Percentiles rank a stretch among this genome's conserved stretches.
phyloP scores from a whole-genome alignment of 441 rosid genomes.

The Biscutella auriculata region DNA sequence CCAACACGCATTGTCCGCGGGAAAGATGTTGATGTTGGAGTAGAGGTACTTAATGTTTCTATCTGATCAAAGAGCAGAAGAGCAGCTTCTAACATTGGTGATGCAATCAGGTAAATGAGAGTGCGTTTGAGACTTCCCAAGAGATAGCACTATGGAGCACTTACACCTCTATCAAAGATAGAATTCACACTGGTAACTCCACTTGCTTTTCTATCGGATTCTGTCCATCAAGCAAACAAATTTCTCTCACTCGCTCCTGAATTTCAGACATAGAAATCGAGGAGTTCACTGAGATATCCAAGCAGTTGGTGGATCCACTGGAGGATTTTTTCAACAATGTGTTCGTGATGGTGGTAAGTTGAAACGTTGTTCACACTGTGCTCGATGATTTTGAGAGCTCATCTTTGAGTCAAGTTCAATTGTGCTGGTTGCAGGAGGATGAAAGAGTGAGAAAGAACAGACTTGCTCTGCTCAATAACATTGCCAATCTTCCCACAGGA shows the following conservation, averaged over 20 bases:
- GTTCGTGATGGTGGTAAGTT: constrained; percentile 96
- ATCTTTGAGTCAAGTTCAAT: not conserved
- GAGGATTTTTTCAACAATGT: constrained; percentile 84
- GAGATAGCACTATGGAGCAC: constrained; percentile 67
- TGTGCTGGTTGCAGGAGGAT: constrained; percentile 50
- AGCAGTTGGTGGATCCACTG: constrained; percentile 54
- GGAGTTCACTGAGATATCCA: constrained; percentile 63
- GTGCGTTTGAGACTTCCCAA: constrained; percentile 59
- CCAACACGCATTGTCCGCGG: constrained; percentile 95
- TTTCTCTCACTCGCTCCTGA: not conserved
- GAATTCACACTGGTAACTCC: constrained; percentile 47
- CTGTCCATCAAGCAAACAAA: not conserved
- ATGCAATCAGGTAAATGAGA: constrained; percentile 62
- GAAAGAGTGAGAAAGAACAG: constrained; percentile 67
- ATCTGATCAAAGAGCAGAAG: not conserved
- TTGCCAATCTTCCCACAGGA: constrained; percentile 74
- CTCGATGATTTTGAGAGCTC: not conserved
- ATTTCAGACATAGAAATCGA: constrained; percentile 55
- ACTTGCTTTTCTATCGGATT: not conserved
- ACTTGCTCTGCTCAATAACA: constrained; percentile 62
- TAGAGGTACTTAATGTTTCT: constrained; percentile 40
- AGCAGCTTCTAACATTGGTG: constrained; percentile 8
- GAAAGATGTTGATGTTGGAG: constrained; percentile 48
- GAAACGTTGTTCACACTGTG: not conserved
- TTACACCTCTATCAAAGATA: constrained; percentile 41